phyloP scores from a whole-genome alignment of 108 stramenopile genomes.

The Mediolabrus comicus region DNA sequence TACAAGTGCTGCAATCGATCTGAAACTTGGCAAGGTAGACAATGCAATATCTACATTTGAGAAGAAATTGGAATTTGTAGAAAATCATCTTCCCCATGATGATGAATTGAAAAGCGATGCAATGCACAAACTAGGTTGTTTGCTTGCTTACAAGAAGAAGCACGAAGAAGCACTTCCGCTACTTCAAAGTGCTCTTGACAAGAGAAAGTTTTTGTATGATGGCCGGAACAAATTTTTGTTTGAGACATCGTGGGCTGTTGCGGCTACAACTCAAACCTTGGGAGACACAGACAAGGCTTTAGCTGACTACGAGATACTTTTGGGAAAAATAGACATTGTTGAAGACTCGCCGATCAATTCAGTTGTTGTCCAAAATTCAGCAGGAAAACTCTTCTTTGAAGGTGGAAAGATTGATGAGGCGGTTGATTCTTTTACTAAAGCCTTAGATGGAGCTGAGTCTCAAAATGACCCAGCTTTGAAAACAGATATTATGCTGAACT shows the following conservation, averaged over 20 bases:
- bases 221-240: constrained; percentile 29
- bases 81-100: constrained; percentile 3
- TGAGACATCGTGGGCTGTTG: constrained; percentile 44
- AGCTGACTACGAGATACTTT: constrained; percentile 21
- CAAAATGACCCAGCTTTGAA: neutral
- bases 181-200: constrained; percentile 33
- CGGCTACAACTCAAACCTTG: constrained; percentile 24
- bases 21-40: constrained; percentile 30
- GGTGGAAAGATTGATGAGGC: constrained; percentile 23
- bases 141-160: constrained; percentile 25
- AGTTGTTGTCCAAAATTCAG: constrained; percentile 28
- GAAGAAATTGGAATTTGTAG: constrained; percentile 22
- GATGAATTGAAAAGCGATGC: constrained; percentile 37
- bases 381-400: constrained; percentile 37
- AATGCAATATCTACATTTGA: constrained; percentile 24
- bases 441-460: constrained; percentile 17
- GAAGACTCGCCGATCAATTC: constrained; percentile 20
- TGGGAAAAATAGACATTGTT: constrained; percentile 26
- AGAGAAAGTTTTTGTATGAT: constrained; percentile 30
- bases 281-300: constrained; percentile 30
- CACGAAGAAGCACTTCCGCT: constrained; percentile 25
- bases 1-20: constrained; percentile 20
- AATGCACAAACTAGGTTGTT: constrained; percentile 44
- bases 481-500: constrained; percentile 17
- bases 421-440: constrained; percentile 21